Base-by-base conservation (phyloP, 345 rosid species). In the Leavenworthia alabamica region DNA sequence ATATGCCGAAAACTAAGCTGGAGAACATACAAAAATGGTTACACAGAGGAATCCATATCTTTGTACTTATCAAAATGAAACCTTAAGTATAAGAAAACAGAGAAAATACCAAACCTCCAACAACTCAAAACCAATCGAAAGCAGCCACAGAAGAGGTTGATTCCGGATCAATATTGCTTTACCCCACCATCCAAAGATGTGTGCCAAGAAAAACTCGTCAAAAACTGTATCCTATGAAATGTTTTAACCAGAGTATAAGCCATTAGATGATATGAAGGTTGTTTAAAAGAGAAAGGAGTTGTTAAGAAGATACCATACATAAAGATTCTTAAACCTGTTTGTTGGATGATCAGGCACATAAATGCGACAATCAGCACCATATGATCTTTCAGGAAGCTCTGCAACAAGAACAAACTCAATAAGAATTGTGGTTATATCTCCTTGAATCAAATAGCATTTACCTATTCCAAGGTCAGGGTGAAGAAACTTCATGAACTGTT, bases 121-220 rank as follows among this genome's bases (percentile, higher is more conserved):
- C 73, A 90, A 67, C 83, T 94, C 99, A 77, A 94, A 94, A 62
- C 97, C 99, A 75, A 94, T 70, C 6, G 97, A 94, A 39, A 94
- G 85, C 55, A 94, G 89, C 99, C 99, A 94, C 2, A 90, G 83
- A 78, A 94, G 94, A 2, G 97, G 86, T 70, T 90, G 99, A 68
- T 94, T 94, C 54, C 97, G 91, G 44, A 94, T 75, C 72, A 94
- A 60, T 76, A 90, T 94, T 43, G 99, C 99, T 76, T 94, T 94
- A 47, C 97, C 97, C 99, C 99, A 94, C 99, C 97, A 94, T 45
- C 99, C 99, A 77, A 94, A 84, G 33, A 94, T 86, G 71, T 94
- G 99, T 29, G 99, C 99, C 49, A 90, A 67, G 75, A 94, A 90
- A 80, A 94, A 90, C 67, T 90, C 97, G 71, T 94, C 99, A 71